phyloP scores from a whole-genome alignment of 345 rosid genomes.

The Erodium maritimum region DNA sequence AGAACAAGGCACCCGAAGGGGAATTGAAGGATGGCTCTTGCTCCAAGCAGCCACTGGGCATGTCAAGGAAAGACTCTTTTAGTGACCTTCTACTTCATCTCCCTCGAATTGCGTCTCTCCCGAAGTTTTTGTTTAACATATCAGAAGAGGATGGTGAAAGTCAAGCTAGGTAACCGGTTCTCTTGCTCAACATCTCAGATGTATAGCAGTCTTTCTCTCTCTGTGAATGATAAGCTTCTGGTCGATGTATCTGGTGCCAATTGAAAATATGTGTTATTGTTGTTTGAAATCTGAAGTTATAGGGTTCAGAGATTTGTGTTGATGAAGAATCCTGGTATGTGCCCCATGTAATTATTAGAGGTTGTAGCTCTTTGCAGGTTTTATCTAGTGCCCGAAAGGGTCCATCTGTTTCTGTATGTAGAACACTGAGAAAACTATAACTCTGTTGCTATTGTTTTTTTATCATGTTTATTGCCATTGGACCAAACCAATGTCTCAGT shows the following conservation, averaged over 20 bases:
- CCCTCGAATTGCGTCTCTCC: constrained; percentile 82
- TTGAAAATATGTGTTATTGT: constrained; percentile 12
- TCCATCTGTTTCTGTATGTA: not conserved
- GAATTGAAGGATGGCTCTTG: constrained; percentile 35
- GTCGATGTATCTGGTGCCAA: constrained; percentile 9
- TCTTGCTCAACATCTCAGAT: constrained; percentile 6
- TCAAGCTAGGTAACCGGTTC: constrained; percentile 29
- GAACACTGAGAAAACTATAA: not conserved
- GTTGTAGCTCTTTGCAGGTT: not conserved
- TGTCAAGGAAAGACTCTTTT: constrained; percentile 86
- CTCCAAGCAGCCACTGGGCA: constrained; percentile 47
- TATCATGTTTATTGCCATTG: not conserved
- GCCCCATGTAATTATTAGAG: constrained; percentile 16
- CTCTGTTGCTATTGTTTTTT: not conserved
- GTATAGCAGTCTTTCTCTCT: constrained; percentile 5
- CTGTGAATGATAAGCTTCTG: constrained; percentile 2
- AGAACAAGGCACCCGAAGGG: constrained; percentile 23
- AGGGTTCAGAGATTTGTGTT: constrained; percentile 53
- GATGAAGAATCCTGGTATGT: constrained; percentile 44
- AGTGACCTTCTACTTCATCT: constrained; percentile 78
- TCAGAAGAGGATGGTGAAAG: constrained; percentile 70
- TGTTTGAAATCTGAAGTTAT: constrained; percentile 10
- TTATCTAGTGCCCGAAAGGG: not conserved
- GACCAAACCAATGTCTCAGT: no score
- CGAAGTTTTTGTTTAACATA: constrained; percentile 84